Evolutionary conservation across 2,329 filamentous ascomycete species (phyloP), one percentile per base, ranked within the genome.

Genomic region (Fusarium secorum): DNA sequence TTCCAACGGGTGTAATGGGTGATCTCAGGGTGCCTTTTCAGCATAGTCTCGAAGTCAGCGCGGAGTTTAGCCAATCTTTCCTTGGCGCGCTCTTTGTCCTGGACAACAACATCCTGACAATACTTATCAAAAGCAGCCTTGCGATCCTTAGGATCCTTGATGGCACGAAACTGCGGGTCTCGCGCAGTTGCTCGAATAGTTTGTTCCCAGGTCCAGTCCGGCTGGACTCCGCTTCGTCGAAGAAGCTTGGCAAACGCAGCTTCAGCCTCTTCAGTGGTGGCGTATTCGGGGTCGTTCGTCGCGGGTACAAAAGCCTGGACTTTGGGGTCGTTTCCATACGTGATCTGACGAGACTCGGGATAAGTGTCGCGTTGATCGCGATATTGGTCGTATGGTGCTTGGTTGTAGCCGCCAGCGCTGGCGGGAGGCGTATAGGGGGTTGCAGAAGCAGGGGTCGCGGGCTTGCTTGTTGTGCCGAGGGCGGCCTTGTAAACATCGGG

Each of bases 1-100:
- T 94, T 97, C 96, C 96, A 99, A 68, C 94, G 92, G 44, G 95
- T 98, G 81, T 97, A 98, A 80, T 98, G 90, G 81, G 95, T 96
- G 81, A 99, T 98, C 81, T 99, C 96, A 67, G 95, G 94, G 80
- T 99, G 95, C 73, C 94, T 95, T 82, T 92, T 94, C 73, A 99
- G 88, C 96, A 99, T 99, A 60, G 91, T 95, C 74, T 92, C 92
- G 81, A 99, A 99, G 85, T 98, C 96, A 81, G 93, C 88, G 77
- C 94, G 93, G 78, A 98, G 87, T 84, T 98, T 98, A 75, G 93
- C 87, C 80, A 97, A 87, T 79, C 96, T 91, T 83, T 98, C 95
- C 82, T 97, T 95, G 78, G 95, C 95, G 74, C 93, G 92, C 81
- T 97, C 94, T 84, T 97, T 96, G 83, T 99, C 96, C 83, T 98